Evolutionary conservation across 2,329 filamentous ascomycete genomes (phyloP).

Genomic region (Calonectria ilicicola): DNA sequence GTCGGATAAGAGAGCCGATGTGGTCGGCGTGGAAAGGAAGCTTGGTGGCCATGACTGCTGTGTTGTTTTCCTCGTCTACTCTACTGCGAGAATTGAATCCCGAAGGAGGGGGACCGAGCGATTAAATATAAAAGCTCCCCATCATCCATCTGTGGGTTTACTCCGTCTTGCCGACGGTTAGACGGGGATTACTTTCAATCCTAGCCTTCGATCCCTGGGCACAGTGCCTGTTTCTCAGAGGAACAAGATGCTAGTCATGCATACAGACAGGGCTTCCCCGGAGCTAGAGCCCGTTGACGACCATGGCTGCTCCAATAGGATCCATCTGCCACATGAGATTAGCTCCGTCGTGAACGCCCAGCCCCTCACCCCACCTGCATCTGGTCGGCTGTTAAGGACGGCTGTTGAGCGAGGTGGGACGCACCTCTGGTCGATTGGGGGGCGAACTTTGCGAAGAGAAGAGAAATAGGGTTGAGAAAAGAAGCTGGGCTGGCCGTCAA

Average conservation of each 20-base stretch:
- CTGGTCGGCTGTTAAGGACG: conserved; percentile 42
- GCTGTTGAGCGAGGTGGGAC: conserved; percentile 38
- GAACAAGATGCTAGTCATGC: conserved; percentile 17
- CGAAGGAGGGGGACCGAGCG: conserved; percentile 3
- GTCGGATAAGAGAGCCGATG: conserved; percentile 77
- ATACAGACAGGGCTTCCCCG: conserved; percentile 21
- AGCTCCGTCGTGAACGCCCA: conserved; percentile 32
- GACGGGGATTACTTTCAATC: conserved; percentile 13
- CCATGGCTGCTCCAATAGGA: conserved; percentile 35
- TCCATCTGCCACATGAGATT: conserved; percentile 21
- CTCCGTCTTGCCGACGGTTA: conserved; percentile 5
- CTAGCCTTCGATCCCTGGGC: conserved; percentile 26
- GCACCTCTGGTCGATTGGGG: neutral
- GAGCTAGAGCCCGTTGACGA: conserved; percentile 21
- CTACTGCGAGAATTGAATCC: neutral
- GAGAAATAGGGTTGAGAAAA: neutral
- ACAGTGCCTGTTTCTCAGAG: conserved; percentile 16
- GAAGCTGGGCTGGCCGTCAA: neutral
- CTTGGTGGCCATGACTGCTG: conserved; percentile 39
- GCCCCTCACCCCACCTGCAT: conserved; percentile 41
- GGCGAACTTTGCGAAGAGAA: neutral
- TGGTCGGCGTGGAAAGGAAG: conserved; percentile 79
- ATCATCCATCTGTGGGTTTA: neutral
- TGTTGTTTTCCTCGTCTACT: neutral
- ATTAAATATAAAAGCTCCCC: conserved; percentile 10